phyloP scores from a whole-genome alignment of 257 asterid species.

The Dorcoceras hygrometricum region DNA sequence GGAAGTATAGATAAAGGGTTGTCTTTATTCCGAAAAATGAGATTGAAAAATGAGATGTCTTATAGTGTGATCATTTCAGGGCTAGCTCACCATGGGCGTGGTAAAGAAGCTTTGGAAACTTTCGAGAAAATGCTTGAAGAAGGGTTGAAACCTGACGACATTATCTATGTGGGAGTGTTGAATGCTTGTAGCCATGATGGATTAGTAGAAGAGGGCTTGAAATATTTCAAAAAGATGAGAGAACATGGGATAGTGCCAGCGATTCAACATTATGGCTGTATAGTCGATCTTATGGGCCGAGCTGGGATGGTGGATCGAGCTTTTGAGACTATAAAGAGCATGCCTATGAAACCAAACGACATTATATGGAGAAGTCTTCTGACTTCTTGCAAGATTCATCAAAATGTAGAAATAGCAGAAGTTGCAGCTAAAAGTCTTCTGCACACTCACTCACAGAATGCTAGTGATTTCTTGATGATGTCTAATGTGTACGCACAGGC shows the following conservation, averaged over 20 bases:
- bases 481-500: constrained; percentile 63
- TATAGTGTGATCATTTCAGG: constrained; percentile 70
- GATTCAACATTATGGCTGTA: constrained; percentile 75
- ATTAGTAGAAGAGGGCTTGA: constrained; percentile 50
- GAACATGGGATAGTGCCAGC: constrained; percentile 53
- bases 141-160: constrained; percentile 59
- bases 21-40: constrained; percentile 47
- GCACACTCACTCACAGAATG: constrained; percentile 36
- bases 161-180: constrained; percentile 63
- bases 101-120: constrained; percentile 50
- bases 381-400: constrained; percentile 57
- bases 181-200: constrained; percentile 69
- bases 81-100: constrained; percentile 57
- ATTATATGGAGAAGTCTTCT: constrained; percentile 76
- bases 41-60: constrained; percentile 45
- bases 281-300: constrained; percentile 72
- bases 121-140: constrained; percentile 55
- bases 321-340: constrained; percentile 46
- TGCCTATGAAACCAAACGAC: constrained; percentile 63
- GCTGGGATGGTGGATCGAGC: constrained; percentile 59
- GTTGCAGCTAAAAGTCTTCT: constrained; percentile 44
- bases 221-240: constrained; percentile 50
- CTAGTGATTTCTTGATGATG: constrained; percentile 62
- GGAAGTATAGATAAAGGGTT: constrained; percentile 62
- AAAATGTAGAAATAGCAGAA: constrained; percentile 49